Conservation (phyloP, 768 basidiomycete genomes). For the Leccinum pellstonianum region DNA sequence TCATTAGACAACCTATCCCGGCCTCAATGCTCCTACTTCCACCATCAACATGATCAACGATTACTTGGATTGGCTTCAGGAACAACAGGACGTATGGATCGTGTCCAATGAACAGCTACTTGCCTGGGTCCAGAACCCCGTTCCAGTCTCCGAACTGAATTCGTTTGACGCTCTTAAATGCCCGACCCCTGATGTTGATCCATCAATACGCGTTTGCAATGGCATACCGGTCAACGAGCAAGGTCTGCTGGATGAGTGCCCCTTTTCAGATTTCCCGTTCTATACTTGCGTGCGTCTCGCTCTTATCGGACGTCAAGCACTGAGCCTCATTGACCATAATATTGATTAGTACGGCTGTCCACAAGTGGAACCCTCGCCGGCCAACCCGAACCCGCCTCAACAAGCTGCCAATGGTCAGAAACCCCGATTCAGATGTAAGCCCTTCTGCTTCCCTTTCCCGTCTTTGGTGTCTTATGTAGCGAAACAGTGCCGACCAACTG, state of each 20-base stretch:
- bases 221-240: neutral
- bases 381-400: constrained; percentile 68
- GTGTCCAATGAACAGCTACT: constrained; percentile 1
- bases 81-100: constrained; percentile 1
- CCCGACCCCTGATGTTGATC: neutral
- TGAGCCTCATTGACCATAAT: neutral
- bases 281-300: neutral
- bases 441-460: neutral
- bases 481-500: constrained; percentile 62
- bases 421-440: constrained; percentile 55
- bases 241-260: neutral
- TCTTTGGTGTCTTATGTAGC: neutral
- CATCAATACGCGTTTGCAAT: neutral
- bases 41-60: constrained; percentile 4
- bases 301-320: neutral
- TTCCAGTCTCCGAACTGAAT: neutral
- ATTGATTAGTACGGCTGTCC: constrained; percentile 22
- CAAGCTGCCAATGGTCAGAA: constrained; percentile 37
- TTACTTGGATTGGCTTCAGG: constrained; percentile 4
- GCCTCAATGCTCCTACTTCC: neutral
- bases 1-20: constrained; percentile 3
- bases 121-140: neutral
- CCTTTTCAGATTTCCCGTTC: constrained; percentile 1
- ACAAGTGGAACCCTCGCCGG: constrained; percentile 45
- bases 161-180: neutral